These are phyloP conservation scores for Sisymbrium altissimum DNA, from an alignment of 345 rosid species.

Conservation along the genomic window DNA sequence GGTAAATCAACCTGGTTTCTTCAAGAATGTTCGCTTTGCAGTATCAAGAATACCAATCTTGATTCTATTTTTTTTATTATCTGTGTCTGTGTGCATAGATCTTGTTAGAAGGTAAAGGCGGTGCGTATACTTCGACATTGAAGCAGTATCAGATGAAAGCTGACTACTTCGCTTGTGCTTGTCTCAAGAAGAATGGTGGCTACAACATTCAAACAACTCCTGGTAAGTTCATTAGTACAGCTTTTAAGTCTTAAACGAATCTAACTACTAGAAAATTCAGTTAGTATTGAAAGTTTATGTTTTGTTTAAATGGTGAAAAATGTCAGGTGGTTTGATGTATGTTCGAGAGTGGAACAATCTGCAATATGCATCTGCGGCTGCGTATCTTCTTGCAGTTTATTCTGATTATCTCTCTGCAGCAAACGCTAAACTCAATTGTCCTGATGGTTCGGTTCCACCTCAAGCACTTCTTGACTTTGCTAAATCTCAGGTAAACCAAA, in stretches of 20 bases:
- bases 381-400: constrained; percentile 63
- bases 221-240: constrained; percentile 35
- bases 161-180: constrained; percentile 77
- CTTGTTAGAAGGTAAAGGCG: constrained; percentile 53
- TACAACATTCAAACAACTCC: constrained; percentile 67
- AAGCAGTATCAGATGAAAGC: constrained; percentile 73
- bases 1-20: constrained; percentile 33
- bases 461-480: constrained; percentile 59
- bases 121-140: constrained; percentile 41
- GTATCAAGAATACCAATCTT: constrained; percentile 6
- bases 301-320: neutral
- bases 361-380: constrained; percentile 75
- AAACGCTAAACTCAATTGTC: constrained; percentile 62
- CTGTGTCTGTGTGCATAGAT: constrained; percentile 35
- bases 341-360: constrained; percentile 83
- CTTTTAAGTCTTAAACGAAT: neutral
- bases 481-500: constrained; percentile 55
- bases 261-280: neutral
- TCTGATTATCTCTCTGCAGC: constrained; percentile 61
- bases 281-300: neutral
- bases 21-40: neutral
- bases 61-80: neutral
- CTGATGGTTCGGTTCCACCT: constrained; percentile 52
- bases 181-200: constrained; percentile 71
- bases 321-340: constrained; percentile 67